phyloP scores from a whole-genome alignment of 495 filamentous ascomycete genomes.

The Penicillium angulare region DNA sequence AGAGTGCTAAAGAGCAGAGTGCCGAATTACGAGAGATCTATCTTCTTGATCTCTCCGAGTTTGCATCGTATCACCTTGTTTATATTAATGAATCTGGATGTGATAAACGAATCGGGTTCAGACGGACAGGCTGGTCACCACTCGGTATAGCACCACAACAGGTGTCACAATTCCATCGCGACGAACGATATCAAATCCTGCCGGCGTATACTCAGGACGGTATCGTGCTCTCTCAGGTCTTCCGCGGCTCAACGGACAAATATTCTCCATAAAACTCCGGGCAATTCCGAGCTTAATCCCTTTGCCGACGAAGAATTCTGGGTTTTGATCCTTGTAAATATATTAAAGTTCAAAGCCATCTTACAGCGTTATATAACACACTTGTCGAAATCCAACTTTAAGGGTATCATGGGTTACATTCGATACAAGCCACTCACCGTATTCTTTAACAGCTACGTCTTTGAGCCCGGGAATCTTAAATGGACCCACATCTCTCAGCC shows the following conservation, averaged over 20 bases:
- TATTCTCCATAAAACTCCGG: conserved; percentile 13
- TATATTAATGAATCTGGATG: neutral
- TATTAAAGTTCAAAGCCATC: conserved; percentile 22
- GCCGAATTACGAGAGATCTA: neutral
- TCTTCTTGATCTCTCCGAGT: neutral
- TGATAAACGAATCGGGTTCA: neutral
- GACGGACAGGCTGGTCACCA: neutral
- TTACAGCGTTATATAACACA: conserved; percentile 10
- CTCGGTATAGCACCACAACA: neutral
- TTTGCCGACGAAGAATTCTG: conserved; percentile 16
- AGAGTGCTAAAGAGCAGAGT: neutral
- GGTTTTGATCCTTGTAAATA: conserved; percentile 23
- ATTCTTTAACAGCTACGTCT: conserved; percentile 22
- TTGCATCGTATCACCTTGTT: neutral
- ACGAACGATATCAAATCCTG: neutral
- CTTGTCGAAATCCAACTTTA: conserved; percentile 19
- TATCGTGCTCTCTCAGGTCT: neutral
- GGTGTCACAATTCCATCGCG: neutral
- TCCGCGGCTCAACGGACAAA: conserved; percentile 1
- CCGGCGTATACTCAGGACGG: neutral
- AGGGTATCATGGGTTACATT: conserved; percentile 10
- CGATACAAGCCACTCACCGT: conserved; percentile 17
- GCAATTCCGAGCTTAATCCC: conserved; percentile 17
- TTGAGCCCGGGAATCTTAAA: conserved; percentile 6
- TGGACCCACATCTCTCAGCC: neutral